Conservation (phyloP, 2,329 filamentous ascomycete genomes). For the Seiridium unicorne region DNA sequence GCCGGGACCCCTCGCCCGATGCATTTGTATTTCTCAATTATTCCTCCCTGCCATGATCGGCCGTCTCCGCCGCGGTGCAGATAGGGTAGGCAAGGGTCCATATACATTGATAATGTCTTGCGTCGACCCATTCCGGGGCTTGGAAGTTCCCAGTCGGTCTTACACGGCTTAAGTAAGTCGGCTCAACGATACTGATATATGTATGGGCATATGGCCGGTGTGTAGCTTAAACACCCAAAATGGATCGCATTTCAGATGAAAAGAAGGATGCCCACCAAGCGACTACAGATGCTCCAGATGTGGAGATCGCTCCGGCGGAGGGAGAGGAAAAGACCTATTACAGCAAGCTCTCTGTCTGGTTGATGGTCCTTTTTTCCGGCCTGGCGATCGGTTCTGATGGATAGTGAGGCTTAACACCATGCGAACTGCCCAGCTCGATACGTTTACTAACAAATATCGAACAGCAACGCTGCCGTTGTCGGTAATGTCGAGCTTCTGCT, state of each 20-base stretch:
- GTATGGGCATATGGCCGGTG: no score
- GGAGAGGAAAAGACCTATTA: conserved; percentile 27
- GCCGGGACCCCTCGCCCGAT: no score
- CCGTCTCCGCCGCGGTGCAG: no score
- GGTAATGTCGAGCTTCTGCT: conserved; percentile 42
- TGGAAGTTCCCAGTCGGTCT: no score
- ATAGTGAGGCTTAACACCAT: conserved; percentile 26
- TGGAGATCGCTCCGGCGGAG: conserved; percentile 7
- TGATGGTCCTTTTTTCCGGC: conserved; percentile 43
- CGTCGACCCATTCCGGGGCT: no score
- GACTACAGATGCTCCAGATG: background rate
- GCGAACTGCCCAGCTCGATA: conserved; percentile 3
- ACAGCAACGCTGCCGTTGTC: conserved; percentile 40
- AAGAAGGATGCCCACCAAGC: background rate
- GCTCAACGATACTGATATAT: no score
- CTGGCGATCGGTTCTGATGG: conserved; percentile 45
- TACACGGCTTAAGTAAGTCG: no score
- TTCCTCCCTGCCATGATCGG: no score
- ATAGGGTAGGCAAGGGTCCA: no score
- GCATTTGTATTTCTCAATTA: no score
- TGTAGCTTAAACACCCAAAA: background rate
- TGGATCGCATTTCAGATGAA: background rate
- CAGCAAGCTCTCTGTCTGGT: conserved; percentile 38
- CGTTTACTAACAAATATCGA: background rate
- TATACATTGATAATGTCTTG: no score